Conservation (phyloP, 139 green algal genomes). For the Asterochloris erici region DNA sequence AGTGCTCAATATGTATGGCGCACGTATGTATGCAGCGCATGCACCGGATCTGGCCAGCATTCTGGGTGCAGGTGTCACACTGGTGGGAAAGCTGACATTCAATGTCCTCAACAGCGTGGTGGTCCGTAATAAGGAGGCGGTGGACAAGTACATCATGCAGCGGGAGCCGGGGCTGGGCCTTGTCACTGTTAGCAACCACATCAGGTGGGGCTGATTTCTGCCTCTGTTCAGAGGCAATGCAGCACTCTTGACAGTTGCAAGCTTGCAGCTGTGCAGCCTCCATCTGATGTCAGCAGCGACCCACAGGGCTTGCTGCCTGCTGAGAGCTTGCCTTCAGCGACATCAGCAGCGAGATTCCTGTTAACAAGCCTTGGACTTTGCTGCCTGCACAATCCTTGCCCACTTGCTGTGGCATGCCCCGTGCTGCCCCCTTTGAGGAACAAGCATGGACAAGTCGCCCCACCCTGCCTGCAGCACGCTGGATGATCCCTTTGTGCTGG, state of each 20-base stretch:
- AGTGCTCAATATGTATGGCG: too few species aligned
- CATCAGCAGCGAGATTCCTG: neutral
- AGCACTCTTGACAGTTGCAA: neutral
- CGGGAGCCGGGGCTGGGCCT: constrained; percentile 42
- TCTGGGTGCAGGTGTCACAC: constrained; percentile 32
- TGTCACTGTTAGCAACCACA: constrained; percentile 77
- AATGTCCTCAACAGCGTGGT: constrained; percentile 47
- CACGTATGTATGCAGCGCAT: neutral
- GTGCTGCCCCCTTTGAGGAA: neutral
- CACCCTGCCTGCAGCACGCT: constrained; percentile 61
- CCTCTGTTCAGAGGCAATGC: neutral
- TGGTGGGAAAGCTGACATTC: constrained; percentile 48
- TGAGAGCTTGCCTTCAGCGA: neutral
- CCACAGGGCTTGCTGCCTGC: neutral
- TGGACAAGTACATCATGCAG: constrained; percentile 28
- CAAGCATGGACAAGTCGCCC: neutral
- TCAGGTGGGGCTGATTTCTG: constrained; percentile 35
- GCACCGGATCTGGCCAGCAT: too few species aligned
- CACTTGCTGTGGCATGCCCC: neutral
- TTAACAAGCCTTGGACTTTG: neutral
- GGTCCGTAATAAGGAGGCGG: constrained; percentile 26
- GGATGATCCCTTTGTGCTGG: constrained; percentile 79
- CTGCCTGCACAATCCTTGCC: neutral
- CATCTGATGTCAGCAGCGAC: neutral
- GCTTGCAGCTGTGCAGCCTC: neutral